A percentile compares a stretch with the other conserved stretches of the same genome.
Conservation (phyloP, 106 monocot species). For the Amphibolis antarctica region DNA sequence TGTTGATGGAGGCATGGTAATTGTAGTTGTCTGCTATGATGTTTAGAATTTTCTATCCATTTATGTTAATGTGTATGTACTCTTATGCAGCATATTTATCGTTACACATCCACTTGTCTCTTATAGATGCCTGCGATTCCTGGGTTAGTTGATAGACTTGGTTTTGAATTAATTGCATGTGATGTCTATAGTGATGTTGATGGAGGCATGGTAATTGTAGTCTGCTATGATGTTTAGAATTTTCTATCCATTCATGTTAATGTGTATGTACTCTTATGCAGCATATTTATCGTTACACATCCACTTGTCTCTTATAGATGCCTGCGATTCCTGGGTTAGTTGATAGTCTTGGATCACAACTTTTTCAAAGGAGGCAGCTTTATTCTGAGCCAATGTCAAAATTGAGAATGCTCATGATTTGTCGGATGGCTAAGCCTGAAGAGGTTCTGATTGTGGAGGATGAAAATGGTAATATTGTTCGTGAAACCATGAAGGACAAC, state of each 20-base stretch:
- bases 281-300: background rate
- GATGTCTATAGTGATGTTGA: no score
- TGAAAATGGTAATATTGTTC: conserved; percentile 99
- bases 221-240: no score
- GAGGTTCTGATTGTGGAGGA: conserved; percentile 98
- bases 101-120: background rate
- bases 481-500: conserved; percentile 98
- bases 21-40: no score
- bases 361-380: conserved; percentile 68
- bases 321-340: conserved; percentile 50
- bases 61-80: background rate
- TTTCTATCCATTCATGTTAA: no score
- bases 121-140: conserved; percentile 30
- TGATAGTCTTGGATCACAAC: conserved; percentile 68
- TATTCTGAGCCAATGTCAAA: conserved; percentile 79
- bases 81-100: background rate
- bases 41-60: no score
- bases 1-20: no score
- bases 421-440: conserved; percentile 99
- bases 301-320: conserved; percentile 13
- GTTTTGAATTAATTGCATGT: no score
- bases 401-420: conserved; percentile 93
- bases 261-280: background rate
- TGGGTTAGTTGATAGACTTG: conserved; percentile 81
- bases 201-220: no score